Percentiles rank a stretch among this genome's conserved stretches.
Evolutionary conservation across 495 filamentous ascomycete species (phyloP).

Genomic region (Thozetella sp.): DNA sequence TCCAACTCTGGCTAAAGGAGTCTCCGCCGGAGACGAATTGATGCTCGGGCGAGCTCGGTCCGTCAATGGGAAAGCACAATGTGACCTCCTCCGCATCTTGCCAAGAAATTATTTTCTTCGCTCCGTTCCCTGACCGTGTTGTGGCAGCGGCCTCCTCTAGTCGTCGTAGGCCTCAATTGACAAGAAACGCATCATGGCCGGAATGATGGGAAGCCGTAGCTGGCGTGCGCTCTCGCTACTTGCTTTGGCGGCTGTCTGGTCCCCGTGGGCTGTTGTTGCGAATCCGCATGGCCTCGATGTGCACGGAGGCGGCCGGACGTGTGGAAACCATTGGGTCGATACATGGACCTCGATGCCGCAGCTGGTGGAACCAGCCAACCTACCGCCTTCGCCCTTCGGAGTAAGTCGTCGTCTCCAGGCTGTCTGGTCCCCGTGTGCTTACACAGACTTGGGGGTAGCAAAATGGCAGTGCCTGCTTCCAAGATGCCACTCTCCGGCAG

Average conservation of each 20-base stretch:
- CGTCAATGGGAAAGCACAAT: neutral
- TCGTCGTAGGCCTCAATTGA: neutral
- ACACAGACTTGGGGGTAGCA: constrained; percentile 6
- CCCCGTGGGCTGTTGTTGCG: too few relatives aligned
- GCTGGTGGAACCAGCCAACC: constrained; percentile 61
- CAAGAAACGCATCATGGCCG: neutral
- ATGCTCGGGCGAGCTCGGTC: constrained; percentile 1
- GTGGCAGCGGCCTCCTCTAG: neutral
- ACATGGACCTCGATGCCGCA: constrained; percentile 72
- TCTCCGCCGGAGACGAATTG: neutral
- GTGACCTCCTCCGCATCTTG: neutral
- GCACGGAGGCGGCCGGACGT: neutral
- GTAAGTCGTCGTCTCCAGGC: constrained; percentile 34
- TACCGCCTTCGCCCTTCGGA: constrained; percentile 57
- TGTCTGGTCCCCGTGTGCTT: neutral
- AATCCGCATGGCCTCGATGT: neutral
- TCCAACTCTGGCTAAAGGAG: neutral
- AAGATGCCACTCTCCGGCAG: constrained; percentile 67
- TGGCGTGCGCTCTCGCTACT: neutral
- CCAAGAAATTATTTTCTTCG: neutral
- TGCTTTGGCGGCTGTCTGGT: neutral
- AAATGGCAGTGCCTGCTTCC: constrained; percentile 25
- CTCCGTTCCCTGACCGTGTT: neutral
- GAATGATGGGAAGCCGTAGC: neutral
- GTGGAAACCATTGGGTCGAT: constrained; percentile 59